A percentile compares a stretch with the other conserved stretches of the same genome.
Evolutionary conservation across 2,329 filamentous ascomycete species (phyloP).

Genomic region (Colletotrichum tofieldiae): DNA sequence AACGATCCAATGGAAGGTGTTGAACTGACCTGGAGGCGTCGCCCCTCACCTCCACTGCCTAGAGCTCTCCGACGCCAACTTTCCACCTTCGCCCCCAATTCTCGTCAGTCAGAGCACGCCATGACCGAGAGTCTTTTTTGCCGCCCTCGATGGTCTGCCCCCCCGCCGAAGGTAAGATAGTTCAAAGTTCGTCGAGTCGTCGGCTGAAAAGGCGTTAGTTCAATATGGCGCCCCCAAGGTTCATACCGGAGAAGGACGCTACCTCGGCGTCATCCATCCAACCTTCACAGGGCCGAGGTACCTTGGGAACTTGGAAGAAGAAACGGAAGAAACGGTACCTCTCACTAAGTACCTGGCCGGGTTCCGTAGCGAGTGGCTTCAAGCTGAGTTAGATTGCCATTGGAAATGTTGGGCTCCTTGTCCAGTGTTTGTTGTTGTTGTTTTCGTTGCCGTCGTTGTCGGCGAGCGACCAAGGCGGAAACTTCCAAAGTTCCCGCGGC

Average conservation of each 20-base stretch:
- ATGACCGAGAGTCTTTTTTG: not conserved
- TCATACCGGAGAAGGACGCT: not conserved
- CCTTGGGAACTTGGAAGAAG: not conserved
- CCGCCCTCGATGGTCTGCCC: not conserved
- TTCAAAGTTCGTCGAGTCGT: conserved; percentile 21
- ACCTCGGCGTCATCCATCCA: not conserved
- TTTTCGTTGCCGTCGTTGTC: not conserved
- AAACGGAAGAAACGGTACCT: not conserved
- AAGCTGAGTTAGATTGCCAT: not conserved
- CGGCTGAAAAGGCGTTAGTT: conserved; percentile 1
- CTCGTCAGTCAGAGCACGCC: not conserved
- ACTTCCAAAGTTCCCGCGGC: not conserved
- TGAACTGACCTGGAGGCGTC: not conserved
- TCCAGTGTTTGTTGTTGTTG: not conserved
- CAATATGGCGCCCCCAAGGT: conserved; percentile 3
- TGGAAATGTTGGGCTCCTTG: not conserved
- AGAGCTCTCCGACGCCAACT: conserved; percentile 1
- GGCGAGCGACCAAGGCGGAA: not conserved
- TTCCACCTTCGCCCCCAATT: not conserved
- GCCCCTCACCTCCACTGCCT: conserved; percentile 5
- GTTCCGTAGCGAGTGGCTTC: not conserved
- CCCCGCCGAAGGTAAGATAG: conserved; percentile 5
- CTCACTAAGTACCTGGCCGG: not conserved
- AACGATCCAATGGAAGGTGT: conserved; percentile 10
- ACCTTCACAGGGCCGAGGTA: not conserved